Percentiles rank a stretch among this genome's conserved stretches.
Conservation (phyloP, 169 alveolate genomes). For the Cryptosporidium felis region DNA sequence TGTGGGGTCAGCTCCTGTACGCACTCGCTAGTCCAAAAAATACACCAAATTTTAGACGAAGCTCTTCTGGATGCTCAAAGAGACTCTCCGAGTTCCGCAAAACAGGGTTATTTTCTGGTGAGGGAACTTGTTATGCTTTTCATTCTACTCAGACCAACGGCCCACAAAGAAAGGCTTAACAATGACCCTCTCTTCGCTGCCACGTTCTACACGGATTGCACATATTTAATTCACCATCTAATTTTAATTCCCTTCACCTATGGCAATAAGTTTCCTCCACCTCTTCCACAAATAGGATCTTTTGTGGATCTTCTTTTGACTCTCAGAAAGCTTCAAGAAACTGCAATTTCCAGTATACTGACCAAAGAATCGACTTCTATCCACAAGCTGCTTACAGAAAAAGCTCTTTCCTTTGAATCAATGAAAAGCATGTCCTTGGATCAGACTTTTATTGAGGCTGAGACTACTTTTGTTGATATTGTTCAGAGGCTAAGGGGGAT, state of each 20-base stretch:
- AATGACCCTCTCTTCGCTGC: slow-evolving; percentile 65
- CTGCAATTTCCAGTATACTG: slow-evolving; percentile 45
- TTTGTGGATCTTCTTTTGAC: slow-evolving; percentile 62
- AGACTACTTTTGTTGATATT: slow-evolving; percentile 13
- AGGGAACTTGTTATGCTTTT: slow-evolving; percentile 59
- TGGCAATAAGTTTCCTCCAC: slow-evolving; percentile 51
- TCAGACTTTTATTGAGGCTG: slow-evolving; percentile 39
- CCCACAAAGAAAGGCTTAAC: slow-evolving; percentile 22
- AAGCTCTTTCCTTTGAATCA: slow-evolving; percentile 41
- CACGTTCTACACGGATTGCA: slow-evolving; percentile 64
- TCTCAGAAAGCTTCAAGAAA: slow-evolving; percentile 54
- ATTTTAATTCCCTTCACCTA: slow-evolving; percentile 55
- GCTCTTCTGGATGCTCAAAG: slow-evolving; percentile 38
- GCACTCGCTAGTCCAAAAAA: slow-evolving; percentile 26
- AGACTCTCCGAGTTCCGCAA: slow-evolving; percentile 34
- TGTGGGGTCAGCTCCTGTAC: slow-evolving; percentile 65
- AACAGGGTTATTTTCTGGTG: slow-evolving; percentile 60
- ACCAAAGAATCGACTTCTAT: slow-evolving; percentile 4
- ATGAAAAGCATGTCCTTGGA: slow-evolving; percentile 50
- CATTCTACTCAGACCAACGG: slow-evolving; percentile 43
- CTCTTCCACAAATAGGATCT: slow-evolving; percentile 54
- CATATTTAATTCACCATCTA: slow-evolving; percentile 57
- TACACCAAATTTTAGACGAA: slow-evolving; percentile 52
- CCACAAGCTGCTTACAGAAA: neutral
- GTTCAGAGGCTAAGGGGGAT: slow-evolving; percentile 33